These are phyloP conservation scores for Oropetium thomaeum DNA, from an alignment of 176 grass and related monocot genomes.

Conservation along the genomic window DNA sequence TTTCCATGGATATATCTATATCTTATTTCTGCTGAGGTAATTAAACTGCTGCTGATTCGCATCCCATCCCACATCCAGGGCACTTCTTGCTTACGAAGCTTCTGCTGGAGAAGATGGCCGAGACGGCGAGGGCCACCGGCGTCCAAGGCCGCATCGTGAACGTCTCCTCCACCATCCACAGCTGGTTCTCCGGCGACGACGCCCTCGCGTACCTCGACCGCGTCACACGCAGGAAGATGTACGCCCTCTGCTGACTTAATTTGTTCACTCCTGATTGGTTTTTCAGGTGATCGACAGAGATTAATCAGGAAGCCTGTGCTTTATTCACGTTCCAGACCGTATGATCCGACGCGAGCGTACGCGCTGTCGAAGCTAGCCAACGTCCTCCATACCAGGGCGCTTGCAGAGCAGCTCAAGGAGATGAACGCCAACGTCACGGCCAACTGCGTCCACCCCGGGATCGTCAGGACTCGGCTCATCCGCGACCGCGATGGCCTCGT, in stretches of 20 bases:
- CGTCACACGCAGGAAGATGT: conserved; percentile 75
- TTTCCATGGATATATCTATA: neutral
- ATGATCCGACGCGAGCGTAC: conserved; percentile 86
- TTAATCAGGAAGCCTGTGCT: neutral
- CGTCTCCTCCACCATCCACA: conserved; percentile 82
- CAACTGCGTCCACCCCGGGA: conserved; percentile 96
- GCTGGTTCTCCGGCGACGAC: conserved; percentile 87
- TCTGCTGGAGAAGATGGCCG: conserved; percentile 69
- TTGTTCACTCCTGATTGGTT: no score
- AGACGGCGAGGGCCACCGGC: conserved; percentile 65
- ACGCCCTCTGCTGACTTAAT: neutral
- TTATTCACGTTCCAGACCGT: conserved; percentile 40
- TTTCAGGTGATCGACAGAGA: neutral
- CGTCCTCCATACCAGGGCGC: conserved; percentile 79
- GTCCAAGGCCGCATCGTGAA: conserved; percentile 85
- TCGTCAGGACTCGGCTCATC: conserved; percentile 90
- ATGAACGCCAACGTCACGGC: conserved; percentile 77
- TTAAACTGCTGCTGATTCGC: neutral
- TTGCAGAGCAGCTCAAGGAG: conserved; percentile 54
- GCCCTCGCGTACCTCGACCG: conserved; percentile 69
- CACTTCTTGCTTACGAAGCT: conserved; percentile 86
- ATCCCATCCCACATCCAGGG: no score
- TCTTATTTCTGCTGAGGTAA: neutral
- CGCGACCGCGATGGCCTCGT: conserved; percentile 80
- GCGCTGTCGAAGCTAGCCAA: conserved; percentile 95